Evolutionary conservation across 306 rosid species (phyloP).

Genomic region (Vigna reflexopilosa): DNA sequence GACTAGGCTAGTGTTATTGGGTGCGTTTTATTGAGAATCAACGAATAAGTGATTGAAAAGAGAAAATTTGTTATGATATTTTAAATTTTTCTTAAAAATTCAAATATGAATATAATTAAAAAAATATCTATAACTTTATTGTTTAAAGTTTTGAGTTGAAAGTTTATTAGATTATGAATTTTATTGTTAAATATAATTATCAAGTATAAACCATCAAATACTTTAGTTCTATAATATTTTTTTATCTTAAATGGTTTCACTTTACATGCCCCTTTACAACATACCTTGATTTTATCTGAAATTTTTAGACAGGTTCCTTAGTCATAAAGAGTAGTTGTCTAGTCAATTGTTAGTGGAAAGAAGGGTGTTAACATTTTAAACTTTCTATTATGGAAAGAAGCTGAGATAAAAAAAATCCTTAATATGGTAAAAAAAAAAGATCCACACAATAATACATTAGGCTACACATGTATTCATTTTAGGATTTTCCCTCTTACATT

Average conservation of each 20-base stretch:
- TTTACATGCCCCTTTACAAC: neutral
- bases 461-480: no score
- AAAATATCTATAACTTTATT: no score
- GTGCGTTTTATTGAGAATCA: no score
- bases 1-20: neutral
- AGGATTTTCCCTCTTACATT: no score
- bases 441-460: no score
- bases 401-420: neutral
- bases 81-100: no score
- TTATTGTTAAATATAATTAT: no score
- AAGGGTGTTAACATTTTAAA: neutral
- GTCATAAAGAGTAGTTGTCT: slow-evolving; percentile 7
- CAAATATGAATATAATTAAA: no score
- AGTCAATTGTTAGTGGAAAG: slow-evolving; percentile 24
- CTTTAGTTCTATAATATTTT: neutral
- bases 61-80: neutral
- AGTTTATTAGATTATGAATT: no score
- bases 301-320: neutral
- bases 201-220: no score
- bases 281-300: neutral
- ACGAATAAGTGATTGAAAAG: neutral
- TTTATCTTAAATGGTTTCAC: neutral
- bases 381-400: neutral
- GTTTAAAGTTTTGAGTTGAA: no score
- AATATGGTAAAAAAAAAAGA: neutral